These are phyloP conservation scores for Penicillium dipodomyicola DNA, from an alignment of 495 filamentous ascomycete species.

Conservation along the genomic window DNA sequence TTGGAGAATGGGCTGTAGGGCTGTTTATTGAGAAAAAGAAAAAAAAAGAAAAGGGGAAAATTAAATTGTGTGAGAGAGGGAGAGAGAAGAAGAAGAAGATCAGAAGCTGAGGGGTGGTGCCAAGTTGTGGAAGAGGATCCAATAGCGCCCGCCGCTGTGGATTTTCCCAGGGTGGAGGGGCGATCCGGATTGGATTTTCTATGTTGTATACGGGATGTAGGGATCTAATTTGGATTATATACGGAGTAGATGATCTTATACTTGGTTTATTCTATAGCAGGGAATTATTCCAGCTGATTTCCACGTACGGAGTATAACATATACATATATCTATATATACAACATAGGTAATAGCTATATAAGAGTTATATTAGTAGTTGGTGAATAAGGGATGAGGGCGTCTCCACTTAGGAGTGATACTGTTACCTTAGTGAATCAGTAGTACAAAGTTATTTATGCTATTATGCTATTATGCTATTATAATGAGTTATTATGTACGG, in stretches of 20 bases:
- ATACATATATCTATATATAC: no score
- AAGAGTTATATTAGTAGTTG: no score
- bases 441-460: background rate
- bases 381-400: background rate
- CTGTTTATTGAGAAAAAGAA: background rate
- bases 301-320: no score
- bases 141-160: conserved; percentile 21
- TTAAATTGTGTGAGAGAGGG: conserved; percentile 5
- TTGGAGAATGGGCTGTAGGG: conserved; percentile 1
- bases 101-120: conserved; percentile 23
- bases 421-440: background rate
- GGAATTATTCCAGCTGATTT: no score
- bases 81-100: conserved; percentile 8
- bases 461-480: no score
- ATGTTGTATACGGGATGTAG: no score
- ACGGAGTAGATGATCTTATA: no score
- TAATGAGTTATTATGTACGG: no score
- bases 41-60: background rate
- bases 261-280: no score
- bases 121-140: conserved; percentile 20
- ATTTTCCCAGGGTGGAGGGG: conserved; percentile 15
- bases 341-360: no score
- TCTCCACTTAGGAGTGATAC: conserved; percentile 1
- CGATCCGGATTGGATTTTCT: conserved; percentile 7
- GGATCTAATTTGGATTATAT: no score